A percentile compares a stretch with the other conserved stretches of the same genome.
Conservation (phyloP, 2,329 filamentous ascomycete genomes). For the Fusarium sp. region DNA sequence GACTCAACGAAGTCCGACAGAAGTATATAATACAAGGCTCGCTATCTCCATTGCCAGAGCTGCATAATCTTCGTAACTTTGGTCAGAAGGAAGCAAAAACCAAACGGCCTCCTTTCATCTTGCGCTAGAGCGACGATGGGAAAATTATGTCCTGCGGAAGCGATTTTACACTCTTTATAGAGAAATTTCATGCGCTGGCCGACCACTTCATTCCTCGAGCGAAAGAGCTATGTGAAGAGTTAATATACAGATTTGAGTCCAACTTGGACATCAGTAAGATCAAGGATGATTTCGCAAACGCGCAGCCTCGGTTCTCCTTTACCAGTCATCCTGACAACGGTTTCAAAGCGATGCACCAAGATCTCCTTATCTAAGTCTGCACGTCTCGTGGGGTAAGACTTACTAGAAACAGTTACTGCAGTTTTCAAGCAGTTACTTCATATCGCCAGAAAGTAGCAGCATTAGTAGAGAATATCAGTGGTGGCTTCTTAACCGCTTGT, state of each 20-base stretch:
- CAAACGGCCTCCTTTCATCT: neutral
- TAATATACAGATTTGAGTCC: neutral
- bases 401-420: neutral
- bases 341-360: neutral
- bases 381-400: neutral
- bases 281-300: neutral
- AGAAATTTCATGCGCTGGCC: neutral
- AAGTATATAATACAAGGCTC: neutral
- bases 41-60: neutral
- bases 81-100: neutral
- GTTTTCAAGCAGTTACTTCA: neutral
- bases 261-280: neutral
- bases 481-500: neutral
- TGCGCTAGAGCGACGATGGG: neutral
- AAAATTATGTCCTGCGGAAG: neutral
- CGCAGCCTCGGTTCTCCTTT: neutral
- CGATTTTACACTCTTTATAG: neutral
- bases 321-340: neutral
- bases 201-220: neutral
- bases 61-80: neutral
- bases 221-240: neutral
- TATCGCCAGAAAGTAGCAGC: neutral
- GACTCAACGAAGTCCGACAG: neutral
- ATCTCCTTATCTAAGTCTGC: neutral
- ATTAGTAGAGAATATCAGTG: neutral